Evolutionary conservation across 306 rosid genomes (phyloP), one percentile per base, ranked within the genome.

Genomic region (Amphicarpaea edgeworthii): DNA sequence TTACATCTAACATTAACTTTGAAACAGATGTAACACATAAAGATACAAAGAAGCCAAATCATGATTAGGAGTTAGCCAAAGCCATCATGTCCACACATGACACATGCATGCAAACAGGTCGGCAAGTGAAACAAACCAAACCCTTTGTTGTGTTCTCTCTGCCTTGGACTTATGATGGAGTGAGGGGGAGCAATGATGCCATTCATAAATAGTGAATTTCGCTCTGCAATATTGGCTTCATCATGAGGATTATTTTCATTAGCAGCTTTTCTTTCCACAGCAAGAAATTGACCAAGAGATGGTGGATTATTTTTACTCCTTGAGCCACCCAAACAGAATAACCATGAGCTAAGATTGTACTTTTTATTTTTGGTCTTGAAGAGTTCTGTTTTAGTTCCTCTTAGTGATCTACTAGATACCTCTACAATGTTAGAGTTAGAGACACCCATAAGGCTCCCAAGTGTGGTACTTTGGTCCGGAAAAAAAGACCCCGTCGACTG

Each of bases 401-500:
- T 83, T 4, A 83, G 12, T 16, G 97, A 87, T 78, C 90, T 90
- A 77, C 92, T 80, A 9, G 90, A 90, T 26, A 88, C 69, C 76
- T 93, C 92, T 14, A 86, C 49, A 49, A 88, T 85, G 82, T 78
- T 93, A 2, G 88, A 86, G 82, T 78, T 93, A 2, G 88, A 86
- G 24, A 88, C 89, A 23, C 94, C 94, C 24, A 93, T 84, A 2
- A 93, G 89, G 81, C 86, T 88, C 83, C 96, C 96, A 3, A 93
- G 87, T 41, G 96, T 93, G 47, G 81, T 88, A 82, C 94, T 93
- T 32, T 83, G 87, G 59, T 93, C 92, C 46, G 73, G 90, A 77
- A 87, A 93, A 77, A 93, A 93, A 0, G 94, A 90, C 54, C 93
- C 92, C 1, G 93, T 88, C 0, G 92, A 92, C 97, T 92, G 87